A percentile compares a stretch with the other conserved stretches of the same genome.
These are phyloP conservation scores for Calycina marina DNA, from an alignment of 2,329 filamentous ascomycete species.

Conservation along the genomic window DNA sequence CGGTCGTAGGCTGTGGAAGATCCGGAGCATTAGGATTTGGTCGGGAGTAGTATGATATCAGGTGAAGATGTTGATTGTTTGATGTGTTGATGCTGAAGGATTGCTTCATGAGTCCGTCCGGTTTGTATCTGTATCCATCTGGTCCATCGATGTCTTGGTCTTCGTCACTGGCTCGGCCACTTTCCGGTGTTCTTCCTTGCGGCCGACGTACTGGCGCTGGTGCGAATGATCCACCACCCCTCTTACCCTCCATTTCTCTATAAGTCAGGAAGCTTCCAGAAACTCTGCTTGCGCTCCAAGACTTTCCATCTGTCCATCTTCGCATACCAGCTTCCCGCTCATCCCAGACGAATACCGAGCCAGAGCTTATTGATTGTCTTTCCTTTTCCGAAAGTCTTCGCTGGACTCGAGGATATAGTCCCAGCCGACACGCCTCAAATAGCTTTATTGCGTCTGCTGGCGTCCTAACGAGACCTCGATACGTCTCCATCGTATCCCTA, in stretches of 20 bases:
- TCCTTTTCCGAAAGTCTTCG: constrained; percentile 96
- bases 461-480: constrained; percentile 88
- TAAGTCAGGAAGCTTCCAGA: constrained; percentile 97
- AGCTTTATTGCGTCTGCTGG: constrained; percentile 92
- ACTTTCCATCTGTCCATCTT: constrained; percentile 97
- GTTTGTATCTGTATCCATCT: constrained; percentile 88
- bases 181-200: constrained; percentile 69
- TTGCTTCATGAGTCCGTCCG: constrained; percentile 96
- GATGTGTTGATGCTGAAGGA: constrained; percentile 98
- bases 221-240: constrained; percentile 61
- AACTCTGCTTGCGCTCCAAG: constrained; percentile 94
- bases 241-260: constrained; percentile 96
- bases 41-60: constrained; percentile 93
- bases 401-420: constrained; percentile 81
- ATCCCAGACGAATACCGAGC: constrained; percentile 99
- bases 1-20: constrained; percentile 67
- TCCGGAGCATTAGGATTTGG: constrained; percentile 59
- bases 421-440: constrained; percentile 91
- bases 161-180: constrained; percentile 66
- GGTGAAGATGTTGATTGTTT: constrained; percentile 76
- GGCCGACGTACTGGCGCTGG: constrained; percentile 38
- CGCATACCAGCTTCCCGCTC: constrained; percentile 97
- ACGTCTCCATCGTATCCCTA: constrained; percentile 79
- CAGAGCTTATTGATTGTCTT: constrained; percentile 85
- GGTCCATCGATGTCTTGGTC: constrained; percentile 58